Evolutionary conservation across 306 rosid genomes (phyloP).

Genomic region (Medicago arabica): DNA sequence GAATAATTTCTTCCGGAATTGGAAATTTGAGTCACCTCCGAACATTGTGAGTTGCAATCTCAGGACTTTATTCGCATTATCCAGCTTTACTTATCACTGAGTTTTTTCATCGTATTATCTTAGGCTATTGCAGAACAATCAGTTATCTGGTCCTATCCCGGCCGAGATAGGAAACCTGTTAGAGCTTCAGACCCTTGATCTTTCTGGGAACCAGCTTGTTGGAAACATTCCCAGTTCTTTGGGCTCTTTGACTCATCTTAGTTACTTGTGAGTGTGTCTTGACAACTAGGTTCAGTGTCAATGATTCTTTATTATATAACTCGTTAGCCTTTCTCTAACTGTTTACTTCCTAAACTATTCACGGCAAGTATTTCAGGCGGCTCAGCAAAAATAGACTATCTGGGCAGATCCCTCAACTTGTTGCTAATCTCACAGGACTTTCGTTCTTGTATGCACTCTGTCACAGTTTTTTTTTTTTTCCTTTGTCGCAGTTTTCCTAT

Average conservation of each 20-base stretch:
- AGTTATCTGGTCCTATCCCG: conserved; percentile 81
- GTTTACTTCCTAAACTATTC: conserved; percentile 46
- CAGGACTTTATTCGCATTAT: conserved; percentile 1
- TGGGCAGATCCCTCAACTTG: conserved; percentile 82
- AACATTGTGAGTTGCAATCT: conserved; percentile 68
- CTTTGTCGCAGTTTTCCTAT: not conserved
- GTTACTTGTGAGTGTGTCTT: conserved; percentile 89
- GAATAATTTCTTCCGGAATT: conserved; percentile 77
- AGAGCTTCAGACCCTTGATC: conserved; percentile 87
- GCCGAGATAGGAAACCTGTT: conserved; percentile 73
- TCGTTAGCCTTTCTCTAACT: conserved; percentile 45
- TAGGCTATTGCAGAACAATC: conserved; percentile 90
- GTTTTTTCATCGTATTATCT: conserved; percentile 36
- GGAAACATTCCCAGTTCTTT: conserved; percentile 83
- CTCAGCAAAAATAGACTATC: conserved; percentile 76
- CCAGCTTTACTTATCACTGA: conserved; percentile 16
- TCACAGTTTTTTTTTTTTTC: conserved; percentile 31
- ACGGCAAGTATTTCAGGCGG: conserved; percentile 91
- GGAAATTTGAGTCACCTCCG: conserved; percentile 81
- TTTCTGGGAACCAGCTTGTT: conserved; percentile 77
- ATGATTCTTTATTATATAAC: conserved; percentile 25
- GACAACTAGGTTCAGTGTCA: conserved; percentile 13
- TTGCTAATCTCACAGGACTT: conserved; percentile 84
- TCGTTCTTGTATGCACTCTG: conserved; percentile 71
- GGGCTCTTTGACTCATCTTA: conserved; percentile 75